Base-by-base conservation (phyloP, 306 rosid species). In the Hippophae gyantsensis region DNA sequence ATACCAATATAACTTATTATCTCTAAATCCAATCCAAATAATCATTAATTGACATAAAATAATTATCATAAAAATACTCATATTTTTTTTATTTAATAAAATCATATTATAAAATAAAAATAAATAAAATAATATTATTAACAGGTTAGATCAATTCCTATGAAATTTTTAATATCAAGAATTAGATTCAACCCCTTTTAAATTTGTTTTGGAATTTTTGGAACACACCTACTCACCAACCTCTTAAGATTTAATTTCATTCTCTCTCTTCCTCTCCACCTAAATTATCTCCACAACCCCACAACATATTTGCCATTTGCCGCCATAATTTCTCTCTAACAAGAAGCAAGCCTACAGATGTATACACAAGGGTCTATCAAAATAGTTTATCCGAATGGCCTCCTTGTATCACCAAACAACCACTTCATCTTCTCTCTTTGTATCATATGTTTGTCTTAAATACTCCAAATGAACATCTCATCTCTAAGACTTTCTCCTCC, bases 381-480 rank as follows among this genome's bases (percentile, higher is more conserved):
- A 61, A 48, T 66, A 58, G 50, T 9, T 58, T 8, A 46, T 52
- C 69, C 23, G n/a, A 57, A 48, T 67, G 68, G n/a, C 73, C 82
- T 69, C 68, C 66, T 57, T 10, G 25, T 52, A 49, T 60, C 58
- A 56, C 72, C 75, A 61, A 60, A 63, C 58, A 7, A 13, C 9
- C 58, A 10, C 60, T 18, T 11, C 62, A 10, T 55, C 40, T 43
- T 41, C 25, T 65, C 67, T 53, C 54, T 64, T 54, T 70, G 72
- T 9, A 69, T 48, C 73, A 56, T 58, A 43, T 62, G 67, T 71
- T 68, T 82, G 76, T 83, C 82, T 2, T 18, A 18, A 18, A 18
- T 52, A 78, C 93, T 84, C 82, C 74, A 80, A 74, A 79, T 72
- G 72, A 74, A 77, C 23, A 27, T 38, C 56, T 3, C 52, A 14